These are phyloP conservation scores for Moricandia moricandioides DNA, from an alignment of 345 rosid species.

Conservation along the genomic window DNA sequence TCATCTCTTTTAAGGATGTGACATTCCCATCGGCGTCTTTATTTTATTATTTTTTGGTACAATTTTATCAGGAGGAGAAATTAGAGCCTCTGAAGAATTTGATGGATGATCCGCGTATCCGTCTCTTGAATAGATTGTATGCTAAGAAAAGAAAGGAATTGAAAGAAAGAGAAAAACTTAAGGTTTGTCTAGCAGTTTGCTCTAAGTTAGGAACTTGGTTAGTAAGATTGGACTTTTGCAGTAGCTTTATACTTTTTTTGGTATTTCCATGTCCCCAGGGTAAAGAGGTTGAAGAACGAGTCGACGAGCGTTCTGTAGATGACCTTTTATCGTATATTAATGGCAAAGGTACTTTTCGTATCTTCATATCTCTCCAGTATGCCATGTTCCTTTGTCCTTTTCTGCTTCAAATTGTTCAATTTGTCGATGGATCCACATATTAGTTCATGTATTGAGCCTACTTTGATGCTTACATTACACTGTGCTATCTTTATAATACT, in stretches of 20 bases:
- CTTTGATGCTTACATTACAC: background rate
- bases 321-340: conserved; percentile 85
- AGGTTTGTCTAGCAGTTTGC: conserved; percentile 44
- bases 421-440: background rate
- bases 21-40: conserved; percentile 12
- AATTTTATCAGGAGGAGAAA: conserved; percentile 70
- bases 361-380: background rate
- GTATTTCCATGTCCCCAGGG: conserved; percentile 44
- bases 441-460: conserved; percentile 1
- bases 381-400: background rate
- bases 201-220: background rate
- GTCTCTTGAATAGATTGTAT: conserved; percentile 81
- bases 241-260: background rate
- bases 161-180: conserved; percentile 71
- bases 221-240: background rate
- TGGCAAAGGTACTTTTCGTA: conserved; percentile 60
- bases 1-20: conserved; percentile 19
- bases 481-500: background rate
- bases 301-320: conserved; percentile 90
- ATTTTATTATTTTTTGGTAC: background rate
- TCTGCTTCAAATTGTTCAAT: conserved; percentile 3
- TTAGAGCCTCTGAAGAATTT: conserved; percentile 86
- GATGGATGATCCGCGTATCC: conserved; percentile 86
- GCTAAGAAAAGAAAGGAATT: conserved; percentile 88
- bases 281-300: conserved; percentile 72